Conservation (phyloP, 169 alveolate genomes). For the Amoebophrya sp. region DNA sequence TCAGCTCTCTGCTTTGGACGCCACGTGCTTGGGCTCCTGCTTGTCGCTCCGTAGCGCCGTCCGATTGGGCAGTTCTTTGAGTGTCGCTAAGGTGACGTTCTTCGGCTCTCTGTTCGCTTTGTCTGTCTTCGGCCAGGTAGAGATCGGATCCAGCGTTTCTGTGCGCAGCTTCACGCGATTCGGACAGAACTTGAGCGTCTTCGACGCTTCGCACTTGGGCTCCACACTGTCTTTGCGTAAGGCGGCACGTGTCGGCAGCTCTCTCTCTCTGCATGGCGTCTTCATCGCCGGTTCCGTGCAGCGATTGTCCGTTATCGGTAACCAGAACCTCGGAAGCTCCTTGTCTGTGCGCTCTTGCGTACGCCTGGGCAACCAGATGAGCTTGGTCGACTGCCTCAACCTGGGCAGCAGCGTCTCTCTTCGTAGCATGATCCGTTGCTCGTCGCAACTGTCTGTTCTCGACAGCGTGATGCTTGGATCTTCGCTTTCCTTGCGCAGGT, state of each 20-base stretch:
- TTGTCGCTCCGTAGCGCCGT: constrained; percentile 15
- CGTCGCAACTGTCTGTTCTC: neutral
- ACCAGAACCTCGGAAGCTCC: neutral
- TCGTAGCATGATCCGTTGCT: neutral
- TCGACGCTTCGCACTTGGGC: neutral
- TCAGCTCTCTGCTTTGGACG: constrained; percentile 23
- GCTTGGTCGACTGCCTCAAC: neutral
- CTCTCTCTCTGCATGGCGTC: neutral
- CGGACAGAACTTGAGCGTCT: neutral
- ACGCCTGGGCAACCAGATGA: neutral
- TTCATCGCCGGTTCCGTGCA: neutral
- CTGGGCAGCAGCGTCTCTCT: constrained; percentile 21
- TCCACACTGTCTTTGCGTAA: neutral
- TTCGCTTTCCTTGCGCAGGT: constrained; percentile 14
- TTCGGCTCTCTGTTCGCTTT: neutral
- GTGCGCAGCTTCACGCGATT: neutral
- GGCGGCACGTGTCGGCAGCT: neutral
- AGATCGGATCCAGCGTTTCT: neutral
- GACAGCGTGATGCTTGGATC: neutral
- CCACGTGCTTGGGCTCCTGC: constrained; percentile 1
- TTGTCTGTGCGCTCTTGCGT: neutral
- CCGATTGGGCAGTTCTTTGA: neutral
- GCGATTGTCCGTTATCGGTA: neutral
- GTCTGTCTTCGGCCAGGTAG: constrained; percentile 15
- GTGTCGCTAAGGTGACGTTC: neutral